These are phyloP conservation scores for Penicillium brasilianum DNA, from an alignment of 2,329 filamentous ascomycete genomes.

Conservation along the genomic window DNA sequence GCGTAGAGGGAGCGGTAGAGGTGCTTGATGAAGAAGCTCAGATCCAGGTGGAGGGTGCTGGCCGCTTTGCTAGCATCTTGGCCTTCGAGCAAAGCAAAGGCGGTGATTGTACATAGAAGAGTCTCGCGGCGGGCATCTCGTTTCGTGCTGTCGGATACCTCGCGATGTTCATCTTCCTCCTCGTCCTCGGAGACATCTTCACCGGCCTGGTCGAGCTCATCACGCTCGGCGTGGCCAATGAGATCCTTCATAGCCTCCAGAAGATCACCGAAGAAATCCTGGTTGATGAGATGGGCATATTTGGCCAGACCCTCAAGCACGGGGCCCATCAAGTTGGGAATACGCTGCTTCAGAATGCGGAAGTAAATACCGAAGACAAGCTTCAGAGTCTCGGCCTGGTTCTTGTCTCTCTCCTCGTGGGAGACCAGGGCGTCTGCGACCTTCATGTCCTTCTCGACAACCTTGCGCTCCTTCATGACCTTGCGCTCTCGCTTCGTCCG, in stretches of 20 bases:
- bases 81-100: constrained; percentile 92
- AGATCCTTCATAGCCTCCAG: constrained; percentile 93
- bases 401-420: constrained; percentile 89
- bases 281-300: constrained; percentile 96
- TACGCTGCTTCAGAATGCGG: constrained; percentile 83
- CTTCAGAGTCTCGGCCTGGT: constrained; percentile 95
- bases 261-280: constrained; percentile 97
- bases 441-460: constrained; percentile 88
- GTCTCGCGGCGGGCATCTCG: constrained; percentile 84
- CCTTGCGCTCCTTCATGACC: constrained; percentile 80
- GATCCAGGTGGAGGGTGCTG: constrained; percentile 80
- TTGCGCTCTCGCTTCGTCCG: constrained; percentile 89
- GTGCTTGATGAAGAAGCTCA: constrained; percentile 93
- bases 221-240: constrained; percentile 71
- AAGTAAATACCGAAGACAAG: constrained; percentile 96
- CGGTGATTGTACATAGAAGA: constrained; percentile 92
- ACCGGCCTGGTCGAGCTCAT: constrained; percentile 41
- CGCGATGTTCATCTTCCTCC: constrained; percentile 46
- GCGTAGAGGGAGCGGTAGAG: constrained; percentile 85
- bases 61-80: constrained; percentile 90
- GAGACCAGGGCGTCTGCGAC: constrained; percentile 88
- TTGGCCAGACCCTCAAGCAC: constrained; percentile 92
- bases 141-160: constrained; percentile 56
- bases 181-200: constrained; percentile 54
- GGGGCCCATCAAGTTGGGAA: constrained; percentile 89